These are phyloP conservation scores for Angomonas ambiguus DNA, from an alignment of 208 protist species.

Conservation along the genomic window DNA sequence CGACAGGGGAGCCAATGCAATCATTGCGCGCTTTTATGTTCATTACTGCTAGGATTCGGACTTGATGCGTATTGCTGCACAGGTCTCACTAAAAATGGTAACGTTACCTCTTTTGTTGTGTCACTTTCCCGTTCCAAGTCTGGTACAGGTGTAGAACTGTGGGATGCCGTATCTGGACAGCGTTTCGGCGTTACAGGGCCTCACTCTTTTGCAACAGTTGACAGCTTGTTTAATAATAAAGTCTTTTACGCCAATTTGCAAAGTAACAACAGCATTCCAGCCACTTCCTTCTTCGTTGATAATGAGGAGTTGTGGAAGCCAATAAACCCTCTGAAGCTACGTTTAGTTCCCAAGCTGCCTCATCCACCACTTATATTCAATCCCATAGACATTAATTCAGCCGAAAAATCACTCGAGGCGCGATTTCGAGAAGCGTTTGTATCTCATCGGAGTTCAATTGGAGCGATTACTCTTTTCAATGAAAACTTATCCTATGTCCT, in stretches of 20 bases:
- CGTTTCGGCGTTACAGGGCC: slow-evolving; percentile 34
- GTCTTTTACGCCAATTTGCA: slow-evolving; percentile 90
- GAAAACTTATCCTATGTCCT: slow-evolving; percentile 75
- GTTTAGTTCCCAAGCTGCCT: slow-evolving; percentile 75
- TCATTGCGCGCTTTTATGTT: slow-evolving; percentile 86
- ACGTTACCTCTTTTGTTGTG: slow-evolving; percentile 69
- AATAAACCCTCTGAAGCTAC: slow-evolving; percentile 86
- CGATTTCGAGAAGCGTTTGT: slow-evolving; percentile 32
- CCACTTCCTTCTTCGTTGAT: slow-evolving; percentile 77
- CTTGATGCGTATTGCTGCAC: slow-evolving; percentile 86
- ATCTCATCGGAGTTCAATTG: slow-evolving; percentile 68
- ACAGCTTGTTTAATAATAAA: slow-evolving; percentile 84
- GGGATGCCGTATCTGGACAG: slow-evolving; percentile 77
- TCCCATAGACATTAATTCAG: slow-evolving; percentile 13
- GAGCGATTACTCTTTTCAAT: slow-evolving; percentile 71
- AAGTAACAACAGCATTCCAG: slow-evolving; percentile 38
- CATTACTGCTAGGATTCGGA: slow-evolving; percentile 87
- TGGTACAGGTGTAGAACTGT: slow-evolving; percentile 29
- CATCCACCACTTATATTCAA: slow-evolving; percentile 61
- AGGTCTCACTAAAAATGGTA: slow-evolving; percentile 43
- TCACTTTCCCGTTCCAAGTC: slow-evolving; percentile 20
- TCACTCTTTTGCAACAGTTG: slow-evolving; percentile 58
- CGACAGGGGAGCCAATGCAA: slow-evolving; percentile 78
- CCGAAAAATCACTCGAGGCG: slow-evolving; percentile 7
- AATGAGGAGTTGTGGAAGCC: slow-evolving; percentile 90